Evolutionary conservation across 208 protist genomes (phyloP), one percentile per base, ranked within the genome.

Genomic region (Leishmania martiniquensis): DNA sequence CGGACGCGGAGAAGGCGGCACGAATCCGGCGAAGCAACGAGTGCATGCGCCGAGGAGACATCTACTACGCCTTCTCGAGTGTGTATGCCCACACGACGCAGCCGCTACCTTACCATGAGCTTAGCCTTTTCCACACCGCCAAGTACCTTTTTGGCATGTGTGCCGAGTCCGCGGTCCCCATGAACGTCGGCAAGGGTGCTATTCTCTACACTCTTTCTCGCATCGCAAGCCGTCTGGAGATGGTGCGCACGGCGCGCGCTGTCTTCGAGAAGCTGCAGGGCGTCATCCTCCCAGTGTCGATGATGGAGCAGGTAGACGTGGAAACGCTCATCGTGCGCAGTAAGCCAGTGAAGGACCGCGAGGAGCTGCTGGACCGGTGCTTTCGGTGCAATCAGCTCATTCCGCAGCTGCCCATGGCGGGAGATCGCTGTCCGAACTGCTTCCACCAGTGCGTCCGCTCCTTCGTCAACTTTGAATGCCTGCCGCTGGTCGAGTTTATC

Each of bases 401-500:
- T 57, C 82, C 94, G 44, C 93, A 98, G 79, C 82, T 98, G 29
- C 91, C 93, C 10, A 80, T 85, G 55, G 75, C 85, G 25, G 96
- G 94, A 12, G 96, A 98, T 78, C 79, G 84, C 37, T 99, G 98
- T 77, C 87, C 89, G 13, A 91, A 88, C 73, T 99, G 98, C 86
- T 81, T 78, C n/a, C 97, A 99, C 78, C 93, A 93, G 25, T 99
- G 99, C 84, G 88, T 98, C 75, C 92, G 95, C 70, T 98, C 90
- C 32, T 98, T 98, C 80, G 85, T 92, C 45, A 89, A 86, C 62
- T 99, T 98, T 87, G 89, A 98, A 70, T 85, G 76, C 45, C 90
- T 99, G 75, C 98, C 98, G 42, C 90, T 99, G 20, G 98, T 99
- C 13, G 95, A 99, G 87, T 98, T 99, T 78, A 82, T 85, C 29